phyloP scores from a whole-genome alignment of 768 basidiomycete species.

The Lentinula aciculospora region DNA sequence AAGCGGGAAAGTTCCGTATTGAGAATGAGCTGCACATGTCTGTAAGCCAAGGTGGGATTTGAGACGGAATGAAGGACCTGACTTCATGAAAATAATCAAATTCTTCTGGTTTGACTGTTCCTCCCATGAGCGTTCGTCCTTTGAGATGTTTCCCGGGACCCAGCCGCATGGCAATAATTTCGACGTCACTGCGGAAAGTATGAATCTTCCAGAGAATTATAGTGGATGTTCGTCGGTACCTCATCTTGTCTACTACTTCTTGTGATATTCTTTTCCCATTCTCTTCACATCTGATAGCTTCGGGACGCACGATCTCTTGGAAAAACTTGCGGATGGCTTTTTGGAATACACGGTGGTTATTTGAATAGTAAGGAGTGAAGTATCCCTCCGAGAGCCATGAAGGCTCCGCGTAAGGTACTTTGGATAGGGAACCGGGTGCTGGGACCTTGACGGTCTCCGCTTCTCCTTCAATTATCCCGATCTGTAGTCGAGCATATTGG shows the following conservation, averaged over 20 bases:
- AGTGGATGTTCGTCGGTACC: constrained; percentile 36
- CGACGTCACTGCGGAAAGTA: constrained; percentile 45
- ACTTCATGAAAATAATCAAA: constrained; percentile 96
- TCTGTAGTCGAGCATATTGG: constrained; percentile 65
- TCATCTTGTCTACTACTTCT: constrained; percentile 78
- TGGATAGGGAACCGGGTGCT: constrained; percentile 58
- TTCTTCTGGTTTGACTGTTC: constrained; percentile 71
- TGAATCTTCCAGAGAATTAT: not conserved
- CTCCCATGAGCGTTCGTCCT: constrained; percentile 71
- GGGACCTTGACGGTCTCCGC: constrained; percentile 48
- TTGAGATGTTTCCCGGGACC: constrained; percentile 88
- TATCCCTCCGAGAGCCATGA: constrained; percentile 71
- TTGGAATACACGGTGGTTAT: constrained; percentile 71
- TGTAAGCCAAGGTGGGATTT: not conserved
- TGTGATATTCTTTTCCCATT: constrained; percentile 84
- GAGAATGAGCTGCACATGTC: constrained; percentile 53
- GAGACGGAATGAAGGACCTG: not conserved
- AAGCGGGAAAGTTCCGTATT: constrained; percentile 80
- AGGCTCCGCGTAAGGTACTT: constrained; percentile 83
- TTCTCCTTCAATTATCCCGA: constrained; percentile 57
- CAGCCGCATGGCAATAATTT: constrained; percentile 84
- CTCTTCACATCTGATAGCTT: constrained; percentile 77
- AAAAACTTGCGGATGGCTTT: constrained; percentile 71
- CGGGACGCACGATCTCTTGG: constrained; percentile 66
- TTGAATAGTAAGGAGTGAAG: constrained; percentile 73